Evolutionary conservation across 2,329 filamentous ascomycete species (phyloP).

Genomic region (Didymella arachidicola): DNA sequence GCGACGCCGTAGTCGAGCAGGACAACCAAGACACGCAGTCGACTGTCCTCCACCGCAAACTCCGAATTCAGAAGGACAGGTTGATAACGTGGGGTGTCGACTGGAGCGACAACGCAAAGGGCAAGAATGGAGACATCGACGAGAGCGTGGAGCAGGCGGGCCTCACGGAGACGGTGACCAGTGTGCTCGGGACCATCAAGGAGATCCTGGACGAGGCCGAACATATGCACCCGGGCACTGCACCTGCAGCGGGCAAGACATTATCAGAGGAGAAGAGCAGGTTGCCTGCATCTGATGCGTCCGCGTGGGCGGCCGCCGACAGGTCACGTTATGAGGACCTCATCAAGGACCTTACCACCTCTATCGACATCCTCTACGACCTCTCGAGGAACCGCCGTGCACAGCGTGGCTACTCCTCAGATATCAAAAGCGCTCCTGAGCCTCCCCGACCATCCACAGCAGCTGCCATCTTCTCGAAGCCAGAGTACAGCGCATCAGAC

Average conservation of each 20-base stretch:
- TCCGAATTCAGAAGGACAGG: constrained; percentile 81
- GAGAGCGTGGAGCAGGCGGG: constrained; percentile 72
- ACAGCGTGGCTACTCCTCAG: constrained; percentile 31
- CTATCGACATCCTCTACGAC: constrained; percentile 81
- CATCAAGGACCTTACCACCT: constrained; percentile 75
- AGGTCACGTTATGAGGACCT: constrained; percentile 80
- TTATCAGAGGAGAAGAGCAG: constrained; percentile 49
- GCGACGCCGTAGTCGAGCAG: constrained; percentile 72
- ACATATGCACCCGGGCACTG: constrained; percentile 67
- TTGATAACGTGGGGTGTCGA: constrained; percentile 81
- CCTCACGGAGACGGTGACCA: constrained; percentile 77
- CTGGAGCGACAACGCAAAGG: constrained; percentile 73
- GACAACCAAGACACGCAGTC: constrained; percentile 66
- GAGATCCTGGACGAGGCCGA: constrained; percentile 80
- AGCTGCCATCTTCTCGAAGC: constrained; percentile 39
- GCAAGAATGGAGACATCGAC: constrained; percentile 72
- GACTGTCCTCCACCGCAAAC: constrained; percentile 75
- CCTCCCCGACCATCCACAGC: constrained; percentile 27
- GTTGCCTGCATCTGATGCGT: constrained; percentile 39
- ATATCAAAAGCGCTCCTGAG: constrained; percentile 32
- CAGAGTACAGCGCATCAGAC: constrained; percentile 52
- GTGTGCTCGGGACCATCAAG: constrained; percentile 81
- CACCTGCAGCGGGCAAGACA: constrained; percentile 42
- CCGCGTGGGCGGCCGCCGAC: constrained; percentile 63
- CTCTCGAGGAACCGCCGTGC: constrained; percentile 71